These are phyloP conservation scores for Kazachstania psychrophila DNA, from an alignment of 805 yeast genomes.

Conservation along the genomic window DNA sequence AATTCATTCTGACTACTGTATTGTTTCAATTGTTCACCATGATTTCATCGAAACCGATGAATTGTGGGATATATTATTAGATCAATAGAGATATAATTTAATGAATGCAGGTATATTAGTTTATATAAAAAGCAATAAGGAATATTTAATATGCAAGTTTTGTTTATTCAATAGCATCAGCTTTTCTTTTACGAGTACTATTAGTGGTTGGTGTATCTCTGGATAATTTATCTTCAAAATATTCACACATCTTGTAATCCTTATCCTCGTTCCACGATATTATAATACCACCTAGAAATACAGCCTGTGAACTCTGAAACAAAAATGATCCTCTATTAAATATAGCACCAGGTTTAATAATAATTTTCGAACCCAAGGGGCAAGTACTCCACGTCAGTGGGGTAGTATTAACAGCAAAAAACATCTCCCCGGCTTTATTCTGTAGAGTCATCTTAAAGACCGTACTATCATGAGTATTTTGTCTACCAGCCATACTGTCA, in stretches of 20 bases:
- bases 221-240: slow-evolving; percentile 23
- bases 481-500: slow-evolving; percentile 2
- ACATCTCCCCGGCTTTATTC: slow-evolving; percentile 41
- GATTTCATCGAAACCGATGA: slow-evolving; percentile 66
- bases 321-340: slow-evolving; percentile 40
- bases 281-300: slow-evolving; percentile 34
- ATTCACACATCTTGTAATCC: slow-evolving; percentile 25
- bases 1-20: slow-evolving; percentile 53
- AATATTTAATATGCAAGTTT: not conserved
- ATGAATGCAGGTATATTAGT: not conserved
- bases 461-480: slow-evolving; percentile 7
- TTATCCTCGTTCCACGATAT: slow-evolving; percentile 33
- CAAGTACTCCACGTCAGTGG: slow-evolving; percentile 41
- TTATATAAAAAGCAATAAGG: not conserved
- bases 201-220: slow-evolving; percentile 7
- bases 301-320: slow-evolving; percentile 22
- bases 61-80: slow-evolving; percentile 58
- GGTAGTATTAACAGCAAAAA: slow-evolving; percentile 51
- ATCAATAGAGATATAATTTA: slow-evolving; percentile 1
- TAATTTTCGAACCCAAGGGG: slow-evolving; percentile 51
- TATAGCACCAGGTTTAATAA: slow-evolving; percentile 40
- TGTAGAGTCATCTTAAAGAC: slow-evolving; percentile 50
- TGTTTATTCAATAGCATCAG: not conserved
- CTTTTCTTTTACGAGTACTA: slow-evolving; percentile 14
- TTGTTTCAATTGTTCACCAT: slow-evolving; percentile 84